Conservation (phyloP, 495 filamentous ascomycete species). For the Xylaria cubensis region DNA sequence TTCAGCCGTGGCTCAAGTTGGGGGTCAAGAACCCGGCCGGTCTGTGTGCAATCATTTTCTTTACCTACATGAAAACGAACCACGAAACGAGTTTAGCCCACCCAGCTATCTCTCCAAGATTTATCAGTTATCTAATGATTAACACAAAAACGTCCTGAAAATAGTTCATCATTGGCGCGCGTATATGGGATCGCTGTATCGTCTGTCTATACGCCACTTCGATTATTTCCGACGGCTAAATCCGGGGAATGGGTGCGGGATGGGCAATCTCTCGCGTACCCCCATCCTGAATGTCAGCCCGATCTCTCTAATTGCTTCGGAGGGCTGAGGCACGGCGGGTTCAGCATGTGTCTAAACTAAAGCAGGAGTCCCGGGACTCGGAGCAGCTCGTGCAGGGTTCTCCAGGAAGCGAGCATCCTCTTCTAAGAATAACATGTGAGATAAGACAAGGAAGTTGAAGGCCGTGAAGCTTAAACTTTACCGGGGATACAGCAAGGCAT, state of each 20-base stretch:
- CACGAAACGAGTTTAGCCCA: neutral
- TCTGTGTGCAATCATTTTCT: neutral
- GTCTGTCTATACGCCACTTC: conserved; percentile 5
- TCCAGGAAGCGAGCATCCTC: conserved; percentile 1
- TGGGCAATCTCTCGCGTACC: neutral
- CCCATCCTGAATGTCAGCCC: conserved; percentile 4
- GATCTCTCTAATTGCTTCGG: conserved; percentile 10
- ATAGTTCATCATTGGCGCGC: conserved; percentile 6
- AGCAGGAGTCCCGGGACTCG: conserved; percentile 7
- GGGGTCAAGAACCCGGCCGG: neutral
- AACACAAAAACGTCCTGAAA: neutral
- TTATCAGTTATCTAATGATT: neutral
- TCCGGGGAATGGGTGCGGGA: conserved; percentile 12
- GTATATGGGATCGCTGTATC: neutral
- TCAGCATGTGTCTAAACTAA: neutral
- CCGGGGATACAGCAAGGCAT: neutral
- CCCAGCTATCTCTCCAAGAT: neutral
- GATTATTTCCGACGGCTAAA: conserved; percentile 30
- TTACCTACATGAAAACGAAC: neutral
- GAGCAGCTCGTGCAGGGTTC: conserved; percentile 8
- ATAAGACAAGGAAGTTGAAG: neutral
- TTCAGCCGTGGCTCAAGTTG: conserved; percentile 8
- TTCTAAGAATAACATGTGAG: neutral
- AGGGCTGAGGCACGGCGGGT: conserved; percentile 9
- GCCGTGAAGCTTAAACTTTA: neutral